Conservation (phyloP, 106 monocot species). For the Amphibolis antarctica region DNA sequence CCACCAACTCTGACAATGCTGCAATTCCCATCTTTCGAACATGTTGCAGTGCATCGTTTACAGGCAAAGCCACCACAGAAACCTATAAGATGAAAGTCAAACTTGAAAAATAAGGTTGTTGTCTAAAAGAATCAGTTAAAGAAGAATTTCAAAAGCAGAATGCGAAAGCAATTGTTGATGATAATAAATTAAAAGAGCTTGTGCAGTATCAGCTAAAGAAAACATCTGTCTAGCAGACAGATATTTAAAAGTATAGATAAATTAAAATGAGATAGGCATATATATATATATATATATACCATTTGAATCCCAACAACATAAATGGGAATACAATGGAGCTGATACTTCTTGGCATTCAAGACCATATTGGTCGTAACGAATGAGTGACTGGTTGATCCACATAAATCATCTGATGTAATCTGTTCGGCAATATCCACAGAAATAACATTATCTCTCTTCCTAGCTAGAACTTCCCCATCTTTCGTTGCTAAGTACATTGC, state of each 20-base stretch:
- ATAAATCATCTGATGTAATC: not conserved
- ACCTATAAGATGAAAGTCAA: conserved; percentile 14
- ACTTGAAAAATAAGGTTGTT: not conserved
- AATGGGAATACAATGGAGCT: not conserved
- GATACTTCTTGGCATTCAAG: not conserved
- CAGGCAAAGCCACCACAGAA: conserved; percentile 9
- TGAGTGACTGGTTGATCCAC: not conserved
- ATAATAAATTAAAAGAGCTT: not conserved
- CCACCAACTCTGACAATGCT: conserved; percentile 6
- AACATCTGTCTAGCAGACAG: no score
- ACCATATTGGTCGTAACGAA: not conserved
- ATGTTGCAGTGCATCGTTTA: not conserved
- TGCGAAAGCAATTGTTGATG: no score
- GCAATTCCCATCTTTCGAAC: conserved; percentile 14
- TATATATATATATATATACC: no score
- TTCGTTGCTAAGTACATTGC: not conserved
- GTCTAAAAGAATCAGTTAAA: no score
- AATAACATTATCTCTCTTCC: not conserved
- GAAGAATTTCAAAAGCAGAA: no score
- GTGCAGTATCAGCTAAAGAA: not conserved
- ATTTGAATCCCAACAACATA: not conserved
- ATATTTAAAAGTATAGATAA: no score
- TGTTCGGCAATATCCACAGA: no score
- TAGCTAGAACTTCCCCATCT: not conserved
- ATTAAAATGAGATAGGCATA: no score